phyloP scores from a whole-genome alignment of 306 rosid species.

The Spatholobus suberectus region DNA sequence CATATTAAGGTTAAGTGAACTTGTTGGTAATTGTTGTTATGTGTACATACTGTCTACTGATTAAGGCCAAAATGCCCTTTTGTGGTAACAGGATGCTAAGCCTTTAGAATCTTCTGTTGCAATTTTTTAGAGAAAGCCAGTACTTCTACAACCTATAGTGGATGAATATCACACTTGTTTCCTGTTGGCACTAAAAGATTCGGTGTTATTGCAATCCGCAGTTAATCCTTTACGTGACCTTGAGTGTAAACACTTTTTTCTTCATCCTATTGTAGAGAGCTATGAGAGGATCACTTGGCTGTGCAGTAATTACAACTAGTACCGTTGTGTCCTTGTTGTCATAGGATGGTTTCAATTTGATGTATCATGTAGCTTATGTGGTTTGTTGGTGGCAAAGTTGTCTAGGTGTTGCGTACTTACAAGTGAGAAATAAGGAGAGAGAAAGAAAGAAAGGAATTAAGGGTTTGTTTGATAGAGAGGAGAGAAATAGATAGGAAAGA shows the following conservation, averaged over 20 bases:
- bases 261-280: conserved; percentile 12
- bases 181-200: background rate
- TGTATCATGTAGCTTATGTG: conserved; percentile 8
- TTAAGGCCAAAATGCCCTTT: conserved; percentile 4
- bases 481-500: too few species aligned
- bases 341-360: conserved; percentile 27
- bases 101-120: conserved; percentile 8
- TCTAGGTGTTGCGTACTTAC: background rate
- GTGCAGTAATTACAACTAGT: conserved; percentile 13
- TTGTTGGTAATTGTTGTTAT: conserved; percentile 21
- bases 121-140: conserved; percentile 13
- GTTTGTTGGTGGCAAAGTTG: conserved; percentile 28
- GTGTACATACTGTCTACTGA: background rate
- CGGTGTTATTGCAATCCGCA: background rate
- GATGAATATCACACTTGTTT: background rate
- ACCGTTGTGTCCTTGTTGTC: background rate
- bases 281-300: conserved; percentile 20
- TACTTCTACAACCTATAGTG: background rate
- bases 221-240: conserved; percentile 16
- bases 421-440: background rate
- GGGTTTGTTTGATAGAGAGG: too few species aligned
- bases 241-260: background rate
- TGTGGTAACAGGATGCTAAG: conserved; percentile 20
- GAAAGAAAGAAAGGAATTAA: background rate
- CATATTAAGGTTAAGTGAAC: conserved; percentile 27